Evolutionary conservation across 345 rosid species (phyloP), one percentile per base, ranked within the genome.

Genomic region (Arabis hirsuta): DNA sequence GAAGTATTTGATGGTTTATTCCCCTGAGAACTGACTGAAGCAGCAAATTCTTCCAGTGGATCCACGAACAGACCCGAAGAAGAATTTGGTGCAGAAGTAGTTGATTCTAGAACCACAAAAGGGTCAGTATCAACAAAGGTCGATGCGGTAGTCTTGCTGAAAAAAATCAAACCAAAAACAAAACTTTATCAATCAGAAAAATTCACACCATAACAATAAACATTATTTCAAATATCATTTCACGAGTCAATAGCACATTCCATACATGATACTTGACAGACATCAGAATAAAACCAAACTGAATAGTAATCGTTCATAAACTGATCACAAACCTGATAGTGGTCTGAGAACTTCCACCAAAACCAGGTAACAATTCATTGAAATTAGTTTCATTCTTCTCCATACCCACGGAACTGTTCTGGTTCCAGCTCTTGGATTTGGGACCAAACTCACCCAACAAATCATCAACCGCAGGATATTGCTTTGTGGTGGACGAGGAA

Each of bases 321-420:
- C 7, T 5, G n/a, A 64, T 58, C 14, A 63, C 80, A 58, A 71
- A 86, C 98, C 91, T 79, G 53, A 64, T 71, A 44, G 58, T 71
- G 0, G 87, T 38, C 16, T 84, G 72, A 55, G 62, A 34, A 67
- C 72, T 80, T 47, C 71, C 78, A 76, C 88, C 93, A 76, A 91
- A 91, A 19, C 97, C 98, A 6, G 96, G 89, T 36, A 90, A 74
- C 82, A 90, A 84, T 64, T 85, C 98, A 80, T 85, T 89, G 41
- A 63, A 78, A 73, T 70, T 87, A 73, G 73, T 74, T 43, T 56
- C 79, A 67, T 67, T 76, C 32, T 79, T 61, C 12, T 38, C 79
- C 32, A 65, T 51, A 44, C 57, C 57, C 8, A 7, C 9, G 2
- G 67, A 57, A 47, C 32, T 45, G 38, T 44, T 62, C 10, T 27